These are phyloP conservation scores for Babesia ovata DNA, from an alignment of 169 alveolate species.

Conservation along the genomic window DNA sequence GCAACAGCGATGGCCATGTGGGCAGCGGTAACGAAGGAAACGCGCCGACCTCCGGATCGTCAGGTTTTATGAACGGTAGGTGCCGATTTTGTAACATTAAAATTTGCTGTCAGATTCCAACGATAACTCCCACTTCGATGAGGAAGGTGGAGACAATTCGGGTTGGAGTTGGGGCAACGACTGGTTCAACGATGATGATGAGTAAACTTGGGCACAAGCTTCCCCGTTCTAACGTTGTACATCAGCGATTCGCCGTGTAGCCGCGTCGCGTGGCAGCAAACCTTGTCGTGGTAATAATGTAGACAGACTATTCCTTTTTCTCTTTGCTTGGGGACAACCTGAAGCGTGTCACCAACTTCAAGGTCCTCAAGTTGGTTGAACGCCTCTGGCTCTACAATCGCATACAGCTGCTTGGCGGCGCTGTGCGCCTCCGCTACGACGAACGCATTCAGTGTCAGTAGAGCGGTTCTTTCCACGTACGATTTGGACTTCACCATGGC, in stretches of 20 bases:
- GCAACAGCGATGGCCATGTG: too few relatives aligned
- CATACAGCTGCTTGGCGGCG: slow-evolving; percentile 44
- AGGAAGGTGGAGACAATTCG: slow-evolving; percentile 34
- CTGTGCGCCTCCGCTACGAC: slow-evolving; percentile 5
- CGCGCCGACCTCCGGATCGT: background rate
- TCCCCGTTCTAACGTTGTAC: slow-evolving; percentile 41
- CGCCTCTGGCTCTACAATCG: slow-evolving; percentile 31
- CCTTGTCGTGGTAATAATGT: slow-evolving; percentile 7
- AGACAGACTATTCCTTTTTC: slow-evolving; percentile 14
- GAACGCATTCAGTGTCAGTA: slow-evolving; percentile 18
- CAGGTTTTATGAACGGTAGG: background rate
- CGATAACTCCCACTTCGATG: slow-evolving; percentile 25
- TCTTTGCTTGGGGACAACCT: background rate
- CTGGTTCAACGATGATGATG: slow-evolving; percentile 51
- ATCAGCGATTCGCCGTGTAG: slow-evolving; percentile 50
- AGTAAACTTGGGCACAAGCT: slow-evolving; percentile 42
- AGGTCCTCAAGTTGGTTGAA: slow-evolving; percentile 42
- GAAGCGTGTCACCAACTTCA: slow-evolving; percentile 41
- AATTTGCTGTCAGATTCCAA: slow-evolving; percentile 12
- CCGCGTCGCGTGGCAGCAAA: slow-evolving; percentile 35
- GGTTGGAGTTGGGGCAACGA: slow-evolving; percentile 72
- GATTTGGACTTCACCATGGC: slow-evolving; percentile 26
- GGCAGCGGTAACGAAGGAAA: background rate
- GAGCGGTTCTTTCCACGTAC: slow-evolving; percentile 19
- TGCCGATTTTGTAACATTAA: background rate